Percentiles rank a stretch among this genome's conserved stretches.
These are phyloP conservation scores for Hamigera avellanea DNA, from an alignment of 495 filamentous ascomycete species.

Conservation along the genomic window DNA sequence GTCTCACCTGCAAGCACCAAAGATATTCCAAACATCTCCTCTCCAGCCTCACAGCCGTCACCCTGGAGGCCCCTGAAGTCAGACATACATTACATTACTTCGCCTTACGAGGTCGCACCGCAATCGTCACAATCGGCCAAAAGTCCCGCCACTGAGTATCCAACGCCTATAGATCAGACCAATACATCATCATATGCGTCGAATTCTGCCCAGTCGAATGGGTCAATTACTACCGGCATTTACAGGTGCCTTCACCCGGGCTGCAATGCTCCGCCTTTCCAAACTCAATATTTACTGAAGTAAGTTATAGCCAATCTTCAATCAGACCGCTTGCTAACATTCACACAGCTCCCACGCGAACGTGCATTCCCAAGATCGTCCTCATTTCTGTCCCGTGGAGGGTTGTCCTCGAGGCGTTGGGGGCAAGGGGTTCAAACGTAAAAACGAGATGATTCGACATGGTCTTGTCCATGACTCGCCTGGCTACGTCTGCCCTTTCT, in stretches of 20 bases:
- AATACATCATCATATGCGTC: constrained; percentile 11
- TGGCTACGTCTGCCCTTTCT: constrained; percentile 96
- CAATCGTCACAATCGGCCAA: constrained; percentile 13
- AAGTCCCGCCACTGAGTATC: constrained; percentile 29
- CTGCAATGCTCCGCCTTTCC: constrained; percentile 78
- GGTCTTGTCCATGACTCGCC: constrained; percentile 91
- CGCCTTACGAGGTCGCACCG: constrained; percentile 17
- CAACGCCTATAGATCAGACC: constrained; percentile 29
- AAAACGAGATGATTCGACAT: constrained; percentile 99
- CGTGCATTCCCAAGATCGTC: constrained; percentile 81
- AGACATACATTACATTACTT: constrained; percentile 12
- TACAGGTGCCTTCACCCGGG: constrained; percentile 59
- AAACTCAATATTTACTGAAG: constrained; percentile 80
- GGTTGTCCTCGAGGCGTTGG: constrained; percentile 69
- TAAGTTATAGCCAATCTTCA: constrained; percentile 27
- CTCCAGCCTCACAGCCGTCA: constrained; percentile 22
- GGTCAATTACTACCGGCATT: constrained; percentile 14
- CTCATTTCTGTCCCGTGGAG: constrained; percentile 81
- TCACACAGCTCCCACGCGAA: constrained; percentile 85
- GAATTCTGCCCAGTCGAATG: constrained; percentile 14
- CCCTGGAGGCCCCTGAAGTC: constrained; percentile 18
- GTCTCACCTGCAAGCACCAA: constrained; percentile 28
- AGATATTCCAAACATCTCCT: constrained; percentile 26
- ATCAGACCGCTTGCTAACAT: constrained; percentile 1
- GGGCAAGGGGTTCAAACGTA: constrained; percentile 94